Evolutionary conservation across 352 stramenopile species (phyloP).

Genomic region (Globisporangium cederbergense): DNA sequence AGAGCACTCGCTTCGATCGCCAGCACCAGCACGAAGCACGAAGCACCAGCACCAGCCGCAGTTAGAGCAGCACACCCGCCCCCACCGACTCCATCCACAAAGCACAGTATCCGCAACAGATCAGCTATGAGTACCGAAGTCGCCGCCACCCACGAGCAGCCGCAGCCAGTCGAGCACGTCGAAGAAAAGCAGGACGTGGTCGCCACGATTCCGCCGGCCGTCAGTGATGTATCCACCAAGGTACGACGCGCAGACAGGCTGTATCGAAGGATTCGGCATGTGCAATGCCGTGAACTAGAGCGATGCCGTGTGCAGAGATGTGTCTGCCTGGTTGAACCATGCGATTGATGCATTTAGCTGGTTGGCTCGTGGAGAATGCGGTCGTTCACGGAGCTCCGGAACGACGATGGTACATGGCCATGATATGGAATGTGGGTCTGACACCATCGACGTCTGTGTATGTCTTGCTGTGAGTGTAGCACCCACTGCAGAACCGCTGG

Average conservation of each 20-base stretch:
- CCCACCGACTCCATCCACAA: background rate
- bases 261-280: background rate
- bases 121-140: slow-evolving; percentile 37
- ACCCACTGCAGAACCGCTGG: slow-evolving; percentile 86
- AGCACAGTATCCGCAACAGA: slow-evolving; percentile 11
- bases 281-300: background rate
- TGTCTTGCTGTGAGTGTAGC: slow-evolving; percentile 30
- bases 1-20: slow-evolving; percentile 8
- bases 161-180: slow-evolving; percentile 27
- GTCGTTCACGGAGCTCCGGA: background rate
- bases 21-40: slow-evolving; percentile 3
- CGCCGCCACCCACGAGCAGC: slow-evolving; percentile 23
- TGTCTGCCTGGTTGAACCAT: background rate
- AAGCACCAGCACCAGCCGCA: background rate
- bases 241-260: slow-evolving; percentile 18
- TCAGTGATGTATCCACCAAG: slow-evolving; percentile 60
- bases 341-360: background rate
- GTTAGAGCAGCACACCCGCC: background rate
- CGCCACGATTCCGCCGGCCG: slow-evolving; percentile 30
- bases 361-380: slow-evolving; percentile 9
- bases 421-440: background rate
- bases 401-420: background rate
- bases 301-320: background rate
- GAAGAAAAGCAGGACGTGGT: slow-evolving; percentile 27
- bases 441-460: slow-evolving; percentile 19